Evolutionary conservation across 306 rosid genomes (phyloP).

Genomic region (Begonia loranthoides): DNA sequence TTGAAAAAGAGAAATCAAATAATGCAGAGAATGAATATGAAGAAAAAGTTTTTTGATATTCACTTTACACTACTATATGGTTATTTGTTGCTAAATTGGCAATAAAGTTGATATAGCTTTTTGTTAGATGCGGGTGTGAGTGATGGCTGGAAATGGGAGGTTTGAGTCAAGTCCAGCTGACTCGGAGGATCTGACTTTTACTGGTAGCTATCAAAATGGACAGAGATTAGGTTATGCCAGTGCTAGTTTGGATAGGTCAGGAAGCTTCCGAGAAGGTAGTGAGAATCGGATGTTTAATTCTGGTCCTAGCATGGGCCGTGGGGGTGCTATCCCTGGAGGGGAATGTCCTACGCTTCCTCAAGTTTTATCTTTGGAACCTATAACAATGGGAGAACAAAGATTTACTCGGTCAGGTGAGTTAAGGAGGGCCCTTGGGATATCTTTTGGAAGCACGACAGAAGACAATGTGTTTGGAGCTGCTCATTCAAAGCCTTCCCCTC

Average conservation of each 20-base stretch:
- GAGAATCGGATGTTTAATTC: slow-evolving; percentile 35
- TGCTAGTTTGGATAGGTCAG: slow-evolving; percentile 45
- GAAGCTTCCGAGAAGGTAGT: slow-evolving; percentile 41
- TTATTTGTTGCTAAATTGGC: no score
- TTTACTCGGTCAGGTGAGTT: slow-evolving; percentile 37
- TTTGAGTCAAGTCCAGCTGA: slow-evolving; percentile 44
- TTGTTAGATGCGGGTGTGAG: slow-evolving; percentile 11
- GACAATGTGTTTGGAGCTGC: slow-evolving; percentile 51
- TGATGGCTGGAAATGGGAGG: slow-evolving; percentile 58
- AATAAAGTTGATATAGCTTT: no score
- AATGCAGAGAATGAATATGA: no score
- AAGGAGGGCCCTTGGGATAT: slow-evolving; percentile 43
- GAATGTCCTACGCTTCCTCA: slow-evolving; percentile 37
- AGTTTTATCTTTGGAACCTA: slow-evolving; percentile 45
- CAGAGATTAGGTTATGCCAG: slow-evolving; percentile 31
- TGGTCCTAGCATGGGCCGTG: slow-evolving; percentile 32
- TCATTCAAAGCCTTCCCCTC: slow-evolving; percentile 42
- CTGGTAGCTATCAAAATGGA: slow-evolving; percentile 36
- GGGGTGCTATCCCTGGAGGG: slow-evolving; percentile 28
- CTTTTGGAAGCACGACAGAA: slow-evolving; percentile 43
- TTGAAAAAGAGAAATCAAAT: no score
- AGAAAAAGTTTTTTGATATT: no score
- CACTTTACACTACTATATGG: no score
- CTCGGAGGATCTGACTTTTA: slow-evolving; percentile 33
- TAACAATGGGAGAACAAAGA: slow-evolving; percentile 38